Conservation (phyloP, 345 rosid genomes). For the Camelina sativa region DNA sequence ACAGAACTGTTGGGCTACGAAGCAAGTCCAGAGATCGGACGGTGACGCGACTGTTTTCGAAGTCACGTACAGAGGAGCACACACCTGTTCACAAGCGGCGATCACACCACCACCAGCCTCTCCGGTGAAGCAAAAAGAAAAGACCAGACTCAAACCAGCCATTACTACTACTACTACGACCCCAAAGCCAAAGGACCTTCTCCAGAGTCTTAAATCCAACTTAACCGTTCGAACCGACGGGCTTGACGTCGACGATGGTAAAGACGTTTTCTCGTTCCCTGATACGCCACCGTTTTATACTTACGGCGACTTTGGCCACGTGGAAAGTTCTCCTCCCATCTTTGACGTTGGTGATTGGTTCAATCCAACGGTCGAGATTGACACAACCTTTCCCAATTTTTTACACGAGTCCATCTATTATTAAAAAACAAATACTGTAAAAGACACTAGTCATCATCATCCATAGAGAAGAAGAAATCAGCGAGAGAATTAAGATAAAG, state of each 20-base stretch:
- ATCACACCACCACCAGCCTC: constrained; percentile 45
- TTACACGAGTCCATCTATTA: constrained; percentile 33
- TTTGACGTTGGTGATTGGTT: constrained; percentile 38
- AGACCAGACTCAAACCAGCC: constrained; percentile 14
- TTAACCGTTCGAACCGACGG: constrained; percentile 41
- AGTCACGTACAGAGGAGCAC: constrained; percentile 78
- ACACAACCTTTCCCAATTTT: constrained; percentile 34
- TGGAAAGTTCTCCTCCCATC: constrained; percentile 36
- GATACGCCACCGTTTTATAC: constrained; percentile 38
- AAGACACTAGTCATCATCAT: background rate
- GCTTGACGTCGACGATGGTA: constrained; percentile 32
- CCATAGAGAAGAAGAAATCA: background rate
- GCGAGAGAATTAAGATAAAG: background rate
- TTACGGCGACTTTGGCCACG: constrained; percentile 28
- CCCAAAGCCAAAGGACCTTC: constrained; percentile 37
- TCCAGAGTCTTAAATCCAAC: constrained; percentile 32
- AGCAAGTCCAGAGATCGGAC: constrained; percentile 89
- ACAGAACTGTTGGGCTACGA: constrained; percentile 83
- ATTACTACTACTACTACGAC: background rate
- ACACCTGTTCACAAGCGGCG: constrained; percentile 57
- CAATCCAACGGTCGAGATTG: constrained; percentile 43
- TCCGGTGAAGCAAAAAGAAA: constrained; percentile 31
- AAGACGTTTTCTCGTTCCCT: constrained; percentile 44
- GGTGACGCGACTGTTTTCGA: constrained; percentile 74
- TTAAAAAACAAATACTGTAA: background rate